Evolutionary conservation across 1,139 yeast genomes (phyloP), one percentile per base, ranked within the genome.

Genomic region (Taphrina sp.): DNA sequence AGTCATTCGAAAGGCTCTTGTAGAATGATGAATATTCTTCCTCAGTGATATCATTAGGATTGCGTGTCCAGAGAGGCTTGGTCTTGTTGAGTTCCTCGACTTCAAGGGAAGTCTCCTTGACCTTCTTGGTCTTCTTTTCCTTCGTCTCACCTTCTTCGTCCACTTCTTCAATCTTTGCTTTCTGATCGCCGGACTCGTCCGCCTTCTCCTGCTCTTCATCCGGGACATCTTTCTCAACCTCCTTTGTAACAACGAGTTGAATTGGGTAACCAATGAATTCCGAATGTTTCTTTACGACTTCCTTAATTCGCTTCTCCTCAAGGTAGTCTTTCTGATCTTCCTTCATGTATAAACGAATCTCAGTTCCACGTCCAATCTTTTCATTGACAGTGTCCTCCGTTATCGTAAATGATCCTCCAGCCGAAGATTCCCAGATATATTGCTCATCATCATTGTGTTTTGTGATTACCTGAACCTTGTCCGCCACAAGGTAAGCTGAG

Each of bases 201-300:
- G 73, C 74, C 63, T 72, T 72, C 65, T 77, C 75, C 69, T 78
- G 81, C 64, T 76, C 80, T 64, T 72, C 83, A 46, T 60, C 65
- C 70, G 94, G 94, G 64, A 83, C 92, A 65, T 88, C 95, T 81
- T 85, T 86, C 78, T 90, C 98, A 69, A 94, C 95, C 76, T 94
- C 98, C 83, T 94, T 94, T 74, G 95, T 90, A 65, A 94, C 98
- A 69, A 92, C 87, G 72, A 94, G 83, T 81, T 94, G 96, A 71
- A 94, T 87, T 78, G 99, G 98, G 83, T 94, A 94, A 65, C 98
- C 82, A 67, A 94, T 98, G 76, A 94, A 94, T 78, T 94, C 98
- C 68, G 97, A 90, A 81, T 94, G 99, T 78, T 92, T 89, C 85
- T 94, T 92, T 72, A 94, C 96, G 70, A 92, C 96, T 75, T 94